Base-by-base conservation (phyloP, 2,329 filamentous ascomycete genomes). In the Zymoseptoria pseudotritici region DNA sequence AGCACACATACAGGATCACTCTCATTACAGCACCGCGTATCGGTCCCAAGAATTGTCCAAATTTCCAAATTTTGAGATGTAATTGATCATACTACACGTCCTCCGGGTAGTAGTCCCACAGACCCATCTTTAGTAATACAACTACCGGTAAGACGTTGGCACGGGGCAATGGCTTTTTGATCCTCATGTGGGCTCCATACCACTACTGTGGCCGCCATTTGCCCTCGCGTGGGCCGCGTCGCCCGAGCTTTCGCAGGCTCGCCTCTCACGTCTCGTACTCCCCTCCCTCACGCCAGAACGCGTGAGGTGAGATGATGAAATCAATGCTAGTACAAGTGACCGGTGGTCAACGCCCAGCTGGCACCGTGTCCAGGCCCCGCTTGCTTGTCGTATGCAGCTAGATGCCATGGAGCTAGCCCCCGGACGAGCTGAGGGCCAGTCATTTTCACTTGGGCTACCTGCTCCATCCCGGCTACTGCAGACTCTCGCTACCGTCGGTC, bases 401-500 rank as follows among this genome's bases (percentile, higher is more conserved):
- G 53, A 36, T 54, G 57, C 55, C 57, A 55, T 56, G 56, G 58
- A 60, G 63, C 58, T 65, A 64, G 62, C 26, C 52, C 56, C 56
- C 56, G 58, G 56, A 56, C 36, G 36, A 56, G 58, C 59, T 61
- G 52, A 55, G 57, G 61, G 56, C 64, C 63, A 61, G 21, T 61
- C 58, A 62, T 62, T 58, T 61, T 62, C 61, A 61, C 58, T 49
- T 49, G 52, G 26, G 26, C 57, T 46, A 31, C 36, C 60, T 50
- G 54, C 58, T 54, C 56, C 53, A 58, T 60, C 53, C 59, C 54
- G 21, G 59, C 22, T 59, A 58, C 60, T 57, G 58, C 62, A 59
- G 24, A 24, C 29, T 19, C 19, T 53, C 52, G 52, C 52, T 53
- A 53, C 52, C 52, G n/a, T n/a, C 36, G 17, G 36, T 46, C 36